Conservation (phyloP, 495 filamentous ascomycete genomes). For the Daldinia vernicosa region DNA sequence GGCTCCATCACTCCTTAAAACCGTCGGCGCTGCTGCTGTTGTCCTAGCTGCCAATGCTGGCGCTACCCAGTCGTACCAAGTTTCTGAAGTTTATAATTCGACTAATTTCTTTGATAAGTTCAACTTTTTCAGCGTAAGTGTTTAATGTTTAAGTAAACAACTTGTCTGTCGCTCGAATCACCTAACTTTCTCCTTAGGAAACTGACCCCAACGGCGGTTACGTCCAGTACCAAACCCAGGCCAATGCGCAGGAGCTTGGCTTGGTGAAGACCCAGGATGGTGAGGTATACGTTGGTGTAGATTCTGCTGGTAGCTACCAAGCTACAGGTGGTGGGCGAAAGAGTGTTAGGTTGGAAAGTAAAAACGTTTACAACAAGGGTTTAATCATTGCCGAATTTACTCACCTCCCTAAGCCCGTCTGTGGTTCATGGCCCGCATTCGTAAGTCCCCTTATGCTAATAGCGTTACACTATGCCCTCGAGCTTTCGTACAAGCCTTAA, state of each 20-base stretch:
- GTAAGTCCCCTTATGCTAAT: slow-evolving; percentile 31
- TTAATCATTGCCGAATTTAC: slow-evolving; percentile 75
- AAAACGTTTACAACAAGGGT: slow-evolving; percentile 69
- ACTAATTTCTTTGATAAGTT: slow-evolving; percentile 65
- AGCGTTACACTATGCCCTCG: background rate
- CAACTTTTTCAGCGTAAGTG: slow-evolving; percentile 56
- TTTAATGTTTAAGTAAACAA: background rate
- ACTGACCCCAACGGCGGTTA: slow-evolving; percentile 72
- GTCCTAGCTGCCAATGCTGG: slow-evolving; percentile 46
- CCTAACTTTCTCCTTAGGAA: slow-evolving; percentile 33
- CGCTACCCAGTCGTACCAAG: slow-evolving; percentile 48
- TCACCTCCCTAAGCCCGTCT: slow-evolving; percentile 73
- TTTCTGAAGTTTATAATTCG: slow-evolving; percentile 57
- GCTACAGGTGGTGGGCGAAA: slow-evolving; percentile 60
- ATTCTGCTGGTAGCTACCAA: slow-evolving; percentile 44
- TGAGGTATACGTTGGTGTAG: slow-evolving; percentile 61
- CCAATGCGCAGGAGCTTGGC: slow-evolving; percentile 59
- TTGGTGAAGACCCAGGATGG: slow-evolving; percentile 62
- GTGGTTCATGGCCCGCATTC: slow-evolving; percentile 67
- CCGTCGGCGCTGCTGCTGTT: slow-evolving; percentile 51
- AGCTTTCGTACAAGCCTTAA: background rate
- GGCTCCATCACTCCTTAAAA: slow-evolving; percentile 54
- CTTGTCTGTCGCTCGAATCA: background rate
- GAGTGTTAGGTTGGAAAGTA: slow-evolving; percentile 74
- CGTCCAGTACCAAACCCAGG: slow-evolving; percentile 67